Evolutionary conservation across 179 eudicot species (phyloP), one percentile per base, ranked within the genome.

Genomic region (Vitellaria paradoxa): DNA sequence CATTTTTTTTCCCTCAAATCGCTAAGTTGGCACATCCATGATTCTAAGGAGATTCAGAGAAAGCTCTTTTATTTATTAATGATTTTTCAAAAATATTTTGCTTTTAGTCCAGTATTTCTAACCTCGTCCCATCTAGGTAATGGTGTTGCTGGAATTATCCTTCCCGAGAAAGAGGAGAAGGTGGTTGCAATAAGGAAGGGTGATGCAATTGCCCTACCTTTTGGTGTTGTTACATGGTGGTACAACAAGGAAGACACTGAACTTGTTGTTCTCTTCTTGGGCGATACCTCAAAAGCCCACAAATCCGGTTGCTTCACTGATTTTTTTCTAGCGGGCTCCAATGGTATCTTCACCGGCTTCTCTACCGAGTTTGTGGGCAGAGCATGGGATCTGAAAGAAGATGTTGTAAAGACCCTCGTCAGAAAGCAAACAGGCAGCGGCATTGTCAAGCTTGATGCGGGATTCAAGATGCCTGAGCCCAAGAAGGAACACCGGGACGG

Each of bases 151-250:
- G 97, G 97, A 23, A 83, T 93, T 23, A 91, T 93, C 68, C 91
- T 89, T 9, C 97, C 97, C 4, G 97, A 93, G 82, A 76, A 93
- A 42, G 97, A 93, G 66, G 97, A 93, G 84, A 93, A 93, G 82
- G 92, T 89, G 73, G 49, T 93, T 5, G 76, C 89, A 14, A 87
- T 93, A 67, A 91, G 87, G 84, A 85, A 87, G 77, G 97, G 97
- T 50, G 97, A 93, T 76, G 86, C 94, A 17, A 80, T 93, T 42
- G 94, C 96, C 12, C 86, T 93, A 49, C 97, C 97, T 50, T 91
- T 91, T 17, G 97, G 97, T 14, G 91, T 87, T 3, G 87, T 86
- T 3, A 87, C 92, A 26, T 93, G 96, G 97, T 93, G 92, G 92
- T 86, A 85, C 85, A 93, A 93, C 87, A 88, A 91, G 64, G 87